Evolutionary conservation across 2,329 filamentous ascomycete species (phyloP), one percentile per base, ranked within the genome.

Genomic region (Pseudogymnoascus verrucosus): DNA sequence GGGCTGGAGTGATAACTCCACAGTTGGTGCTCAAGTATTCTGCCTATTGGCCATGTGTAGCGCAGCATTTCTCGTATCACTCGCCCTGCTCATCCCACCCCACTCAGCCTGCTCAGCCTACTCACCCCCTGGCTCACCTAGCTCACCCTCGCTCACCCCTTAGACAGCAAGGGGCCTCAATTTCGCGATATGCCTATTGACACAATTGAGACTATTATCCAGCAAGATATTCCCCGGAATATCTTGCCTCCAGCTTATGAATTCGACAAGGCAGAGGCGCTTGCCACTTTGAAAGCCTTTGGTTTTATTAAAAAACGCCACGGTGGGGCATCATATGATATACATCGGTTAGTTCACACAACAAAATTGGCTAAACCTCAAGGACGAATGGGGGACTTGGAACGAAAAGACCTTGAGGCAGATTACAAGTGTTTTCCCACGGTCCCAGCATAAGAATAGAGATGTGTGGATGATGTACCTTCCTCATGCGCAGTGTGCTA

Each of bases 341-440:
- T 64, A 8, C 66, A 69, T 62, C 64, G 64, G 6, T 54, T 69
- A 23, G 65, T 69, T 16, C 63, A 69, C 65, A 28, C 67, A 2
- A 8, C 59, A 66, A 26, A 66, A 64, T 19, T 69, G 65, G 68
- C 64, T 69, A 37, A 28, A 62, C 26, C 42, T 63, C 44, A 28
- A 68, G 31, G 31, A 61, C 1, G n/a, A 51, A 44, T 23, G 64
- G 11, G n/a, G 39, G 42, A 39, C 60, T 21, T 68, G 23, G 64
- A 64, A 59, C 3, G 64, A 65, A 26, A 65, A 16, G n/a, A 51
- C 39, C 14, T 62, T 67, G 26, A 14, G 14, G 4, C 64, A 64
- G 64, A 31, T 67, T 61, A 61, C 62, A 14, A 65, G 66, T 37
- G 61, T 64, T 4, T 65, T 69, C 39, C 68, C 64, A 44, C n/a